Percentiles rank a stretch among this genome's conserved stretches.
These are phyloP conservation scores for Wallacemonas collosoma DNA, from an alignment of 208 protist species.

Conservation along the genomic window DNA sequence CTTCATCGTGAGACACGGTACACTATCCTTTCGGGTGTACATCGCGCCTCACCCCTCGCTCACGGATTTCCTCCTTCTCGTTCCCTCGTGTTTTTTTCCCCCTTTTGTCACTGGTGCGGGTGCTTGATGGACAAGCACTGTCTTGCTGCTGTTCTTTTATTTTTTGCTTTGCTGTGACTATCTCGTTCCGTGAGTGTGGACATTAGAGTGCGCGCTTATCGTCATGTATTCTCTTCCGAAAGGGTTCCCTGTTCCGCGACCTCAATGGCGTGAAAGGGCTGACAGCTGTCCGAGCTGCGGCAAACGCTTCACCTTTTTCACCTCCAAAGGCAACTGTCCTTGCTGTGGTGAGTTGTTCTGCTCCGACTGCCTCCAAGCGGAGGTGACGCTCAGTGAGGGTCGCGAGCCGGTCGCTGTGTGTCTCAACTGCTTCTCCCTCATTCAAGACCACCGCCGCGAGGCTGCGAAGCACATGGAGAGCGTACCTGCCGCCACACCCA, in stretches of 20 bases:
- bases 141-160: slow-evolving; percentile 6
- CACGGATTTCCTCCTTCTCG: not conserved
- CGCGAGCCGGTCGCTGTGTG: slow-evolving; percentile 39
- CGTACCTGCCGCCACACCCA: not conserved
- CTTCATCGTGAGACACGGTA: too few relatives aligned
- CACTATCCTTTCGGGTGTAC: not conserved
- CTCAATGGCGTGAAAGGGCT: slow-evolving; percentile 33
- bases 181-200: not conserved
- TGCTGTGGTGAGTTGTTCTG: slow-evolving; percentile 70
- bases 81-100: not conserved
- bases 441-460: slow-evolving; percentile 34
- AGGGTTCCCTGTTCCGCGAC: slow-evolving; percentile 41
- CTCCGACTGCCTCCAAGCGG: slow-evolving; percentile 54
- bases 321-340: slow-evolving; percentile 58
- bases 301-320: slow-evolving; percentile 55
- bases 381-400: slow-evolving; percentile 37
- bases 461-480: slow-evolving; percentile 2
- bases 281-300: slow-evolving; percentile 55
- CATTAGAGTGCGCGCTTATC: not conserved
- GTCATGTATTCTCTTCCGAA: slow-evolving; percentile 3
- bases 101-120: not conserved
- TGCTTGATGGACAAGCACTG: not conserved
- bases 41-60: not conserved
- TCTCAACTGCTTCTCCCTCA: slow-evolving; percentile 59
- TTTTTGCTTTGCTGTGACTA: slow-evolving; percentile 4